phyloP scores from a whole-genome alignment of 192 early-diverging fungal genomes.

The Cetraspora pellucida region DNA sequence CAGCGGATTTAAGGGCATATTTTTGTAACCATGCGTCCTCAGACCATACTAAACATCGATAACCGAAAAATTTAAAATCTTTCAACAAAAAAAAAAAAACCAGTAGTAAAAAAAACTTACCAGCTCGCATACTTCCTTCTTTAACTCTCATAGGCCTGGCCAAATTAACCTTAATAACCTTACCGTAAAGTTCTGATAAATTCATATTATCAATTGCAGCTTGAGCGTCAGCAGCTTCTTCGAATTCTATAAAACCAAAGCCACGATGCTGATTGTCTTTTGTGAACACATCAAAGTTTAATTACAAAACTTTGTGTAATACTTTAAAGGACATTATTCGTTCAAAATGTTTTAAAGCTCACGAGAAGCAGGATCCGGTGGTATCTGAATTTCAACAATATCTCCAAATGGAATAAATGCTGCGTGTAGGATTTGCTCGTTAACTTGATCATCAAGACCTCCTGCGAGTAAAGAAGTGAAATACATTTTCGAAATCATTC shows the following conservation, averaged over 20 bases:
- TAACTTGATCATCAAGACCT: conserved; percentile 82
- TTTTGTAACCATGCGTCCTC: conserved; percentile 51
- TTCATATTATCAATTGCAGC: conserved; percentile 97
- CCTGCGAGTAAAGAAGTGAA: conserved; percentile 42
- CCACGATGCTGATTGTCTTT: conserved; percentile 79
- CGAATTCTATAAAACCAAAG: conserved; percentile 96
- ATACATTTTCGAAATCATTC: background rate
- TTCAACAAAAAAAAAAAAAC: conserved; percentile 1
- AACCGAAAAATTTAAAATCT: background rate
- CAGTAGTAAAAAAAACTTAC: conserved; percentile 22
- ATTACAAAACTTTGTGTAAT: background rate
- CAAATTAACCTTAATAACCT: conserved; percentile 84
- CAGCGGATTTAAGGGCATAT: conserved; percentile 38
- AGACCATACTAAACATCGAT: conserved; percentile 50
- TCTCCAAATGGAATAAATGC: conserved; percentile 98
- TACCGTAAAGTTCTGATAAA: conserved; percentile 84
- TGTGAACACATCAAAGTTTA: conserved; percentile 8
- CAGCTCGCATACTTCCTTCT: conserved; percentile 46
- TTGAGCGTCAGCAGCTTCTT: conserved; percentile 74
- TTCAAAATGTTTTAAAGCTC: conserved; percentile 24
- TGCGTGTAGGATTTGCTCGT: conserved; percentile 74
- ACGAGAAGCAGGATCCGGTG: conserved; percentile 79
- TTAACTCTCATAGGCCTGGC: conserved; percentile 68
- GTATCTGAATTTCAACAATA: conserved; percentile 84
- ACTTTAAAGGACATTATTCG: background rate